phyloP scores from a whole-genome alignment of 2,329 filamentous ascomycete genomes.

The Fusarium udum region DNA sequence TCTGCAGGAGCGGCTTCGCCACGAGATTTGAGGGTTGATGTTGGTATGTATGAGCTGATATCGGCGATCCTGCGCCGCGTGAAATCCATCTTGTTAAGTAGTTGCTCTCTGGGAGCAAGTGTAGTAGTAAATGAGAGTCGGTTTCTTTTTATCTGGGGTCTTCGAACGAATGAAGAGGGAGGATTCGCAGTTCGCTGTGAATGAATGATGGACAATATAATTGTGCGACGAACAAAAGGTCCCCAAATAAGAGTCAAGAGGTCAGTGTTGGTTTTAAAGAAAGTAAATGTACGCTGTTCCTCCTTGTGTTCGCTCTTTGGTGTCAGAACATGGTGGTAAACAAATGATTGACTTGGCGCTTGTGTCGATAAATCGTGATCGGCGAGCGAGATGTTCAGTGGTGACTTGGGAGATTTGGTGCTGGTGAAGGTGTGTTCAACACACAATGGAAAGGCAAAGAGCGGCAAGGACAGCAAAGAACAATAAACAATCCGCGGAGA shows the following conservation, averaged over 20 bases:
- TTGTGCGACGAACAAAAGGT: constrained; percentile 17
- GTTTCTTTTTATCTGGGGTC: constrained; percentile 15
- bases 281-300: constrained; percentile 31
- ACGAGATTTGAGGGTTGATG: constrained; percentile 46
- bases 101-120: constrained; percentile 19
- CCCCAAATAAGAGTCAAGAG: constrained; percentile 22
- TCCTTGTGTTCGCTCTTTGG: constrained; percentile 32
- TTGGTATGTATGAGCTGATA: constrained; percentile 44
- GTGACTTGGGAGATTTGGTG: constrained; percentile 19
- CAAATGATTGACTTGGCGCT: constrained; percentile 14
- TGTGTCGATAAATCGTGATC: constrained; percentile 26
- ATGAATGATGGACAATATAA: constrained; percentile 4
- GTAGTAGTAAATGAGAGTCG: constrained; percentile 14
- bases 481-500: constrained; percentile 21
- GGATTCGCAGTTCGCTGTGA: constrained; percentile 11
- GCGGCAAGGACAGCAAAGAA: constrained; percentile 5
- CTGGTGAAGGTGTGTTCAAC: constrained; percentile 28
- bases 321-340: constrained; percentile 40
- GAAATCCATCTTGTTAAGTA: constrained; percentile 46
- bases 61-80: constrained; percentile 46
- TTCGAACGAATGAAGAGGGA: constrained; percentile 18
- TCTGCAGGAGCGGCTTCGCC: constrained; percentile 42
- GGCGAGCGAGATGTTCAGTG: constrained; percentile 18
- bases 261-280: constrained; percentile 24
- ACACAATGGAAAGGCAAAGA: constrained; percentile 26